Evolutionary conservation across 805 yeast species (phyloP).

Genomic region (Danielia oregonensis): DNA sequence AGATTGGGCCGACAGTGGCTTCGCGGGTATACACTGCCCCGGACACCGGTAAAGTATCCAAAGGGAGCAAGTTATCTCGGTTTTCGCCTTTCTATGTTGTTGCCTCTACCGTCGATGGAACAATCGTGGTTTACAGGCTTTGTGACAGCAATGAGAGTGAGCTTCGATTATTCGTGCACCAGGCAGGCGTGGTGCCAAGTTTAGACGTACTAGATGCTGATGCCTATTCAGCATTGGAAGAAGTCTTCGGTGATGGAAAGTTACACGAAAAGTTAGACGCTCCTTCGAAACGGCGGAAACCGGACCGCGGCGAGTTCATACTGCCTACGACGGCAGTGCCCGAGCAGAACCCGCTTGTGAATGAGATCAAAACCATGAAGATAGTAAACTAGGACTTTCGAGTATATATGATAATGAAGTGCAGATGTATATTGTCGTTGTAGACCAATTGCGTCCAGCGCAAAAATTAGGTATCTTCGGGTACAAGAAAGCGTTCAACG

Average conservation of each 20-base stretch:
- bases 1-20: constrained; percentile 20
- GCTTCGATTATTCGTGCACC: constrained; percentile 12
- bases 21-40: constrained; percentile 13
- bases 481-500: no score
- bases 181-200: constrained; percentile 14
- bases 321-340: not conserved
- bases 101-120: constrained; percentile 20
- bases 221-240: constrained; percentile 1
- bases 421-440: no score
- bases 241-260: not conserved
- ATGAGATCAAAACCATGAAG: not conserved
- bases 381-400: not conserved
- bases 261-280: not conserved
- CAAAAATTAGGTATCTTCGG: no score
- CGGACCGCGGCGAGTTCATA: not conserved
- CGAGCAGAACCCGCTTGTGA: not conserved
- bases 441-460: no score
- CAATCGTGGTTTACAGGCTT: constrained; percentile 20
- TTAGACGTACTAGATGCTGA: constrained; percentile 1
- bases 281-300: constrained; percentile 1
- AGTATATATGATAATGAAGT: no score
- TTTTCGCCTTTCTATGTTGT: constrained; percentile 24
- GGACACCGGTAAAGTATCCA: constrained; percentile 3
- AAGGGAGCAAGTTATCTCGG: constrained; percentile 4
- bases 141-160: constrained; percentile 16